Base-by-base conservation (phyloP, 2,329 filamentous ascomycete species). In the Pseudogymnoascus sp. region DNA sequence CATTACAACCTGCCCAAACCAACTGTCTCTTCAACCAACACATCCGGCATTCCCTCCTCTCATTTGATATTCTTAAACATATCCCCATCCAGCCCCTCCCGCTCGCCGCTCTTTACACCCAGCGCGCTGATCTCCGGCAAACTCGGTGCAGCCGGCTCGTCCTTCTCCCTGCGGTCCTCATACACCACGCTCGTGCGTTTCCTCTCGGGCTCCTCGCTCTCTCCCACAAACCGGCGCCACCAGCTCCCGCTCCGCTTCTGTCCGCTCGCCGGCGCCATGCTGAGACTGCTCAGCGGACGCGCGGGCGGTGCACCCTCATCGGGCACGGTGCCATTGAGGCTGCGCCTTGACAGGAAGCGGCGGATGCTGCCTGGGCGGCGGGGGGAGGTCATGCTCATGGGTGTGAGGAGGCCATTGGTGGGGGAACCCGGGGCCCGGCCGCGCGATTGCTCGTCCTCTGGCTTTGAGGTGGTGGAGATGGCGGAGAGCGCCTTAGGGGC, bases 1-100 rank as follows among this genome's bases (percentile, higher is more conserved):
- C 45, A 55, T 33, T 55, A 49, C 23, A 16, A 12, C 45, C 19
- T 28, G 22, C 23, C 6, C 23, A 23, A 25, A 16, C 14, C 16
- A 28, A 16, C 45, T 23, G 55, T 12, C 23, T 33, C 12, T 23
- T 30, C 16, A 62, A 30, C 41, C 5, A 33, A 23, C 28, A 30
- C 14, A 36, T 61, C 19, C 62, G 6, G 35, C 6, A 4, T 14
- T 28, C 4, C 14, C 23, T 30, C 23, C 8, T 5, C 25, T 61
- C 69, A 72, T 66, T 71, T 72, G 61, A 74, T 74, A 65, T 74
- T 71, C 63, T 72, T 73, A 63, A 74, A 74, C 68, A 74, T 66
- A n/a, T 73, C 72, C 4, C 62, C 72, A 6, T 71, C 72, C 22
- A 73, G 62, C 41, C 69, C 69, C 38, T 70, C 70, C 45, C 67